These are phyloP conservation scores for Rhodomyrtus tomentosa DNA, from an alignment of 345 rosid genomes.

Conservation along the genomic window DNA sequence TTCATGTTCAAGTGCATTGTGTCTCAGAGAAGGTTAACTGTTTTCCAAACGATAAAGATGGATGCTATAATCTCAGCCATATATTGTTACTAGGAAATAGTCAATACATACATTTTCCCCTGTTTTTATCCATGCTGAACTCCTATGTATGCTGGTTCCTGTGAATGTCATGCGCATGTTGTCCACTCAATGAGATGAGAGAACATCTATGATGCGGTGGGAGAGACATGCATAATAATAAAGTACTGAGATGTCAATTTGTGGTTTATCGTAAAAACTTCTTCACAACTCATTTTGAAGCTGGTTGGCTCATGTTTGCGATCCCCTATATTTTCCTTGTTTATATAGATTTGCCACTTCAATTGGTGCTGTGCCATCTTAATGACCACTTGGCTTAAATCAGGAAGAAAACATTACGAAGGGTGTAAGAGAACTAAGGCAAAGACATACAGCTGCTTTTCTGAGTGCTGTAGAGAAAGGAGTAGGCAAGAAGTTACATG, in stretches of 20 bases:
- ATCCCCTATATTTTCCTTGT: not conserved
- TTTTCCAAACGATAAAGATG: not conserved
- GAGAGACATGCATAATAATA: not conserved
- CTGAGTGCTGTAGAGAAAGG: slow-evolving; percentile 47
- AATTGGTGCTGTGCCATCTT: not conserved
- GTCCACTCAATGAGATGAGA: not conserved
- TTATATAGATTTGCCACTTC: not conserved
- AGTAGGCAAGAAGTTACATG: slow-evolving; percentile 40
- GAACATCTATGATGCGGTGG: not conserved
- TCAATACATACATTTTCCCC: not conserved
- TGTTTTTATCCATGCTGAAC: not conserved
- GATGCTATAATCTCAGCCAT: not conserved
- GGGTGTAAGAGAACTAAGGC: slow-evolving; percentile 42
- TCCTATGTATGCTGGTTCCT: not conserved
- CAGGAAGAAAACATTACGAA: slow-evolving; percentile 56
- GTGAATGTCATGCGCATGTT: not conserved
- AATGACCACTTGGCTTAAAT: not conserved
- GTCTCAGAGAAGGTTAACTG: not conserved
- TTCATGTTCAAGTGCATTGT: not conserved
- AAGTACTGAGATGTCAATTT: not conserved
- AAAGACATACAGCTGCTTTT: slow-evolving; percentile 41
- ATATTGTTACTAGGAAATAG: not conserved
- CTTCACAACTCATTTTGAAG: not conserved
- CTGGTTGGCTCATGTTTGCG: not conserved
- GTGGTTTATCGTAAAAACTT: not conserved